phyloP scores from a whole-genome alignment of 495 filamentous ascomycete species.

The Beverwykella pulmonaria region DNA sequence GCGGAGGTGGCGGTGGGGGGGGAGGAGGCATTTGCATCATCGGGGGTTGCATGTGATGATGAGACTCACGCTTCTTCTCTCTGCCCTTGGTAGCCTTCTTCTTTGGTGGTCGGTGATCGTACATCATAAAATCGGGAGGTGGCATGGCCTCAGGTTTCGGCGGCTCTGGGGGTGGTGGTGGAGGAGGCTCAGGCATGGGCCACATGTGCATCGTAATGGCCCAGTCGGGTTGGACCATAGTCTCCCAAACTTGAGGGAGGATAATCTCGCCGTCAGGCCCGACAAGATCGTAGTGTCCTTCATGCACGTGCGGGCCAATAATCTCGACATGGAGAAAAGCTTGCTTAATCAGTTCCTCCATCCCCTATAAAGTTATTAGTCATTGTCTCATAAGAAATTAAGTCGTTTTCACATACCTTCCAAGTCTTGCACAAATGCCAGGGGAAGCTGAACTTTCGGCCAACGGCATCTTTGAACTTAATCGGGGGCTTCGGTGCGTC shows the following conservation, averaged over 20 bases:
- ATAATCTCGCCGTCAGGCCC: constrained; percentile 87
- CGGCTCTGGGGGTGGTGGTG: neutral
- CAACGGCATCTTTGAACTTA: constrained; percentile 85
- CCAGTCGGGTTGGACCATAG: constrained; percentile 83
- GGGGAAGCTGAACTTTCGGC: constrained; percentile 83
- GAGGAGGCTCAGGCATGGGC: constrained; percentile 72
- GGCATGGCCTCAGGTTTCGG: constrained; percentile 6
- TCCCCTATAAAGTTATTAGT: constrained; percentile 47
- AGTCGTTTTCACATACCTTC: constrained; percentile 52
- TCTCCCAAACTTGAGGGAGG: constrained; percentile 84
- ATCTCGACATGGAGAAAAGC: constrained; percentile 84
- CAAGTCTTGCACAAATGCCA: constrained; percentile 79
- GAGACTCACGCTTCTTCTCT: neutral
- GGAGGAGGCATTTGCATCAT: constrained; percentile 12
- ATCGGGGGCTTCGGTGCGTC: constrained; percentile 57
- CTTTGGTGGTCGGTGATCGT: neutral
- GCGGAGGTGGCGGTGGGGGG: constrained; percentile 30
- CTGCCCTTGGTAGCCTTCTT: constrained; percentile 5
- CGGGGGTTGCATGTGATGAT: constrained; percentile 18
- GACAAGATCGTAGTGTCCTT: constrained; percentile 82
- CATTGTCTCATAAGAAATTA: neutral
- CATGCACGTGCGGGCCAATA: constrained; percentile 78
- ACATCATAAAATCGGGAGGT: constrained; percentile 5
- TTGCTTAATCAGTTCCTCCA: constrained; percentile 75
- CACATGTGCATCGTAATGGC: constrained; percentile 95